Percentiles rank a stretch among this genome's conserved stretches.
Conservation (phyloP, 1,139 yeast species). For the Yamadazyma conglobata region DNA sequence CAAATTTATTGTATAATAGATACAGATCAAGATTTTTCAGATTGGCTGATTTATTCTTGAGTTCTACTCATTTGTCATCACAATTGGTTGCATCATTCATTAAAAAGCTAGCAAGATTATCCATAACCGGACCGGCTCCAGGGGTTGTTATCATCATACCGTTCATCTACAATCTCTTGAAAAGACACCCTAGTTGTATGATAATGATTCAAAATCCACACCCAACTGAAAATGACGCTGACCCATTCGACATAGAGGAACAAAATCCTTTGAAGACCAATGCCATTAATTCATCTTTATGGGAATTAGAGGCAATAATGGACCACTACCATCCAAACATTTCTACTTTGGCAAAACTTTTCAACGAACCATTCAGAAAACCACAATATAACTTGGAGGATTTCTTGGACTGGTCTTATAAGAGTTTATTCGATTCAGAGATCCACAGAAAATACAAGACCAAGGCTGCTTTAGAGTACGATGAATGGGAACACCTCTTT, state of each 20-base stretch:
- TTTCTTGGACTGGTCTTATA: constrained; percentile 87
- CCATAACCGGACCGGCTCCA: constrained; percentile 81
- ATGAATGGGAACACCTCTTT: constrained; percentile 47
- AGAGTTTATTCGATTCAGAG: constrained; percentile 72
- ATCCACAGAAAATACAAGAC: constrained; percentile 63
- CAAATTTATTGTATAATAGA: constrained; percentile 69
- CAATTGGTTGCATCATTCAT: constrained; percentile 84
- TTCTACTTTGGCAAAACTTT: constrained; percentile 84
- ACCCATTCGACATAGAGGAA: constrained; percentile 66
- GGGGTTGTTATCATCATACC: constrained; percentile 88
- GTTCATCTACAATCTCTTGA: constrained; percentile 83
- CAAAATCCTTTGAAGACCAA: constrained; percentile 71
- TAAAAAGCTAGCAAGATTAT: constrained; percentile 71
- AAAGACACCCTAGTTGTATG: constrained; percentile 94
- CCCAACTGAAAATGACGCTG: constrained; percentile 38
- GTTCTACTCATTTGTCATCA: constrained; percentile 86
- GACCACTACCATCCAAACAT: constrained; percentile 96
- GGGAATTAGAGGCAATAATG: constrained; percentile 85
- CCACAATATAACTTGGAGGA: constrained; percentile 88
- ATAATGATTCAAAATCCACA: constrained; percentile 64
- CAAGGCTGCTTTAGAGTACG: constrained; percentile 79
- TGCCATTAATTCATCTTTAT: constrained; percentile 81
- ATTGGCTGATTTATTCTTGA: constrained; percentile 76
- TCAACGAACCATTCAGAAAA: constrained; percentile 86
- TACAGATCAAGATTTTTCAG: constrained; percentile 88